Evolutionary conservation across 306 rosid species (phyloP), one percentile per base, ranked within the genome.

Genomic region (Medicago truncatula): DNA sequence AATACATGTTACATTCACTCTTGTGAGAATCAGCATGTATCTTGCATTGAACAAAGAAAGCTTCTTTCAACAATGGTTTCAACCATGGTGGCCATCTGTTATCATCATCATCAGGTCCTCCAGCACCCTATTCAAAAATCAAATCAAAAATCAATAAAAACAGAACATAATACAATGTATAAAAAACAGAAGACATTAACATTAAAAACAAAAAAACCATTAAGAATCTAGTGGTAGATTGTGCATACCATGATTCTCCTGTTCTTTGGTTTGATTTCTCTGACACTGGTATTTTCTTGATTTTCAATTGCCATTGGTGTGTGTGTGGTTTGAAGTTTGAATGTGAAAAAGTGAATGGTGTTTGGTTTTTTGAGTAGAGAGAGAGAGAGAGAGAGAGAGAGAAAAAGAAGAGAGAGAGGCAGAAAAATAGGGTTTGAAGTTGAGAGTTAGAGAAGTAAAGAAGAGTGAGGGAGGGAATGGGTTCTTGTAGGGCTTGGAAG

Each of bases 31-130:
- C 97, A 5, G 90, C 96, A 52, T 96, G 99, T 8, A 79, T 62
- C 82, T 90, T 87, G 91, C 99, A 96, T 80, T 89, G 99, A 87
- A 88, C 99, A 71, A 96, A 96, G 86, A 96, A 96, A 77, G 71
- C 83, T 78, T 96, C 99, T 53, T 65, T 79, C 1, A 96, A 90
- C 46, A 96, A 83, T 67, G 99, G 98, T 72, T 88, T 90, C 92
- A 96, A 82, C 99, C 99, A 96, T 73, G 99, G 99, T 28, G 99
- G 99, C 99, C 99, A 96, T 86, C 93, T 84, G 60, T 81, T 83
- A 62, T 90, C 96, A 57, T 91, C 96, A 6, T 92, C 99, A 17
- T 87, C 98, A 58, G 95, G 97, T 2, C 97, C 96, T 70, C 97
- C 97, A 74, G 92, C 97, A 72, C 97, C 99, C 99, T 92, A 39